These are phyloP conservation scores for Lunasporangiospora selenospora DNA, from an alignment of 192 early-diverging fungal species.

Conservation along the genomic window DNA sequence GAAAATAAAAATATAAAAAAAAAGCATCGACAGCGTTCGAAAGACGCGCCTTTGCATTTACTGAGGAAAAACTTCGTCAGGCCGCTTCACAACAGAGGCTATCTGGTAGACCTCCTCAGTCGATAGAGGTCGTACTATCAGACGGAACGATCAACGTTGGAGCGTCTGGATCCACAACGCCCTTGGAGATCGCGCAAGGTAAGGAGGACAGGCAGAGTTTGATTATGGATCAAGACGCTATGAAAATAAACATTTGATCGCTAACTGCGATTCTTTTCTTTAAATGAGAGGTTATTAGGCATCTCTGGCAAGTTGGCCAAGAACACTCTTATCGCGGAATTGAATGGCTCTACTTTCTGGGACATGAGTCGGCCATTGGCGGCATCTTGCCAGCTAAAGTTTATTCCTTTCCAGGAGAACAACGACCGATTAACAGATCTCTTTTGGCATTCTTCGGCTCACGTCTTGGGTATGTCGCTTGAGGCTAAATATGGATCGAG, in stretches of 20 bases:
- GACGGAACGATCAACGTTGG: slow-evolving; percentile 35
- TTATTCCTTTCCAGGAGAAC: slow-evolving; percentile 52
- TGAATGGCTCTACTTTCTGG: slow-evolving; percentile 55
- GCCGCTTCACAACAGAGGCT: background rate
- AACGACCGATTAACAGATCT: slow-evolving; percentile 49
- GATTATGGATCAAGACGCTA: too few species aligned
- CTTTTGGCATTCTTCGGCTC: slow-evolving; percentile 75
- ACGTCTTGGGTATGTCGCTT: slow-evolving; percentile 77
- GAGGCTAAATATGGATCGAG: slow-evolving; percentile 73
- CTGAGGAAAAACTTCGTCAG: slow-evolving; percentile 27
- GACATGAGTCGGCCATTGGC: slow-evolving; percentile 62
- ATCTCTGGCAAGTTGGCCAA: slow-evolving; percentile 56
- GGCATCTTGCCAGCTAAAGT: slow-evolving; percentile 38
- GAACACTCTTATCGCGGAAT: slow-evolving; percentile 50
- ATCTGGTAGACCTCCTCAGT: background rate
- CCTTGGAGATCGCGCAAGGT: slow-evolving; percentile 60
- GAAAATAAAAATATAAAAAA: background rate
- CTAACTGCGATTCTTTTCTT: too few species aligned
- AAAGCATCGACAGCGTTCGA: slow-evolving; percentile 33
- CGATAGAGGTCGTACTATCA: slow-evolving; percentile 29
- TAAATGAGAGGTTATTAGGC: slow-evolving; percentile 6
- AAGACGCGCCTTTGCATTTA: slow-evolving; percentile 27
- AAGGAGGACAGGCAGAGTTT: too few species aligned
- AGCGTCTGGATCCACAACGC: slow-evolving; percentile 39
- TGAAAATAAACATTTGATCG: too few species aligned